Percentiles rank a stretch among this genome's conserved stretches.
These are phyloP conservation scores for Paraleonurus japonicus DNA, from an alignment of 257 asterid species.

Conservation along the genomic window DNA sequence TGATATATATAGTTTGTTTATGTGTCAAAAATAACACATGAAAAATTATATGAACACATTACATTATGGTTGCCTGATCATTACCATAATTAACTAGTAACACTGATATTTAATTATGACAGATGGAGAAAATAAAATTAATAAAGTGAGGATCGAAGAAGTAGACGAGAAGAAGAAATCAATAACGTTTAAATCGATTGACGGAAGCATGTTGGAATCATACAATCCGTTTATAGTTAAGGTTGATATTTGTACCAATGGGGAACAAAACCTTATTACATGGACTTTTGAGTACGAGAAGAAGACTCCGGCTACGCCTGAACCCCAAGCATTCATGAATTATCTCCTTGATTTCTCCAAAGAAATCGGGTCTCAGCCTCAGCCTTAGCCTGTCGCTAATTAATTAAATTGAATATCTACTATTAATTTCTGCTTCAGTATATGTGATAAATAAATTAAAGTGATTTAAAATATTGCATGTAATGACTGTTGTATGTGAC, in stretches of 20 bases:
- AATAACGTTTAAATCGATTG: slow-evolving; percentile 19
- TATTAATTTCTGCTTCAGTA: background rate
- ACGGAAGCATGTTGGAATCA: slow-evolving; percentile 17
- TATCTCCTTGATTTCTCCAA: background rate
- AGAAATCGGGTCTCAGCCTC: background rate
- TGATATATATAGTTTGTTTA: too few relatives aligned
- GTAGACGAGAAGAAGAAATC: slow-evolving; percentile 32
- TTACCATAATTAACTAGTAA: too few relatives aligned
- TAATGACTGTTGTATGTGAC: background rate
- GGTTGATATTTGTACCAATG: background rate
- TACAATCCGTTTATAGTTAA: slow-evolving; percentile 15
- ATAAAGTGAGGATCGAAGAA: slow-evolving; percentile 18
- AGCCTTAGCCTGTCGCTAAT: background rate
- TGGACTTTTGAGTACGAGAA: slow-evolving; percentile 36
- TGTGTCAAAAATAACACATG: too few relatives aligned
- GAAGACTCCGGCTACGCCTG: slow-evolving; percentile 6
- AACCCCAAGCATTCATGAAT: slow-evolving; percentile 21
- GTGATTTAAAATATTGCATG: background rate
- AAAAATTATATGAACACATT: too few relatives aligned
- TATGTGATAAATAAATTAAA: background rate
- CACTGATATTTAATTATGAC: too few relatives aligned
- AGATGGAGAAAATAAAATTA: slow-evolving; percentile 24
- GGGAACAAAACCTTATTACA: slow-evolving; percentile 16
- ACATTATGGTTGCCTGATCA: too few relatives aligned
- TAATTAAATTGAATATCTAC: background rate